phyloP scores from a whole-genome alignment of 2,329 filamentous ascomycete genomes.

The Alternaria gansuensis region DNA sequence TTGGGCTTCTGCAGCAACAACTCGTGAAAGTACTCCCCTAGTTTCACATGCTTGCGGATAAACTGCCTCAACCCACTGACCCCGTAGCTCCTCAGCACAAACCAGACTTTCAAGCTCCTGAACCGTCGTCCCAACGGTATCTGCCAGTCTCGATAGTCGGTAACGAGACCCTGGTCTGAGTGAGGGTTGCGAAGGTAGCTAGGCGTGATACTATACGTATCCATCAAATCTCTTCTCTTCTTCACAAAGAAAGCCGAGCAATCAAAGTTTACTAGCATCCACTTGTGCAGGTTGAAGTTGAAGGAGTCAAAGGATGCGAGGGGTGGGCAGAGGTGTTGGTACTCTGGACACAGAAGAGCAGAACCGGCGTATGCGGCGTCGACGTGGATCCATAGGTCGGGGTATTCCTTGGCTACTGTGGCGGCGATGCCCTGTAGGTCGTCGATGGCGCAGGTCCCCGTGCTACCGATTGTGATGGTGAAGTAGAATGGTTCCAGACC shows the following conservation, averaged over 20 bases:
- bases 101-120: conserved; percentile 92
- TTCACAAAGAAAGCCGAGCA: conserved; percentile 79
- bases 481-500: conserved; percentile 87
- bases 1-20: conserved; percentile 69
- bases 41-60: conserved; percentile 71
- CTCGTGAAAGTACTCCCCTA: conserved; percentile 75
- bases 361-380: conserved; percentile 93
- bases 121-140: conserved; percentile 91
- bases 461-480: conserved; percentile 84
- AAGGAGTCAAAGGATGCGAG: conserved; percentile 82
- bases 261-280: conserved; percentile 94
- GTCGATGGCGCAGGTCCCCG: conserved; percentile 87
- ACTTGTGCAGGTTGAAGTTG: conserved; percentile 97
- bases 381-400: conserved; percentile 85
- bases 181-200: conserved; percentile 84
- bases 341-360: conserved; percentile 82
- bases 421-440: conserved; percentile 75
- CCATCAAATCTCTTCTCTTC: conserved; percentile 76
- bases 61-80: conserved; percentile 77
- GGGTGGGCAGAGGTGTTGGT: conserved; percentile 71
- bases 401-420: conserved; percentile 62
- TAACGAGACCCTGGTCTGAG: conserved; percentile 83
- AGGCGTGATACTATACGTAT: conserved; percentile 79
- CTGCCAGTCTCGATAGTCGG: conserved; percentile 97
- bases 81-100: conserved; percentile 85